Evolutionary conservation across 2,329 filamentous ascomycete species (phyloP), one percentile per base, ranked within the genome.

Genomic region (Xylariaceae sp.): DNA sequence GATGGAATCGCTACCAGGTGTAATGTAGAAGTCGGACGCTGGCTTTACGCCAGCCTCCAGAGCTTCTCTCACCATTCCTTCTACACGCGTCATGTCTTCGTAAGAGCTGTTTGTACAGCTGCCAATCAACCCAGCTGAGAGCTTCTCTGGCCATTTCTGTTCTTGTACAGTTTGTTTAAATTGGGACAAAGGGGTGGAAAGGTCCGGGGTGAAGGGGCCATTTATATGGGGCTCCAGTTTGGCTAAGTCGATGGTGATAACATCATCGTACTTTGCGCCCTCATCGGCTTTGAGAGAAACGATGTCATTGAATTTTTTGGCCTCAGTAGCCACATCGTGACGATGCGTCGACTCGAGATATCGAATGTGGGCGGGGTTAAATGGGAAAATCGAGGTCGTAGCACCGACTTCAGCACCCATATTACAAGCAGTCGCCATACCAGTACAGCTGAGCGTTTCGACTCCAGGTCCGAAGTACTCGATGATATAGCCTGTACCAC

Each of bases 81-180:
- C 93, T 13, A 92, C 90, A 56, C 93, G 87, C 34, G 92, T 95
- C 94, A 99, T 99, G 69, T 99, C 94, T 73, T 97, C 88, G 71
- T 97, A 99, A 2, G 94, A 97, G 71, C 90, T 96, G 80, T 99
- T 99, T 46, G 94, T 99, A 79, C 94, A 99, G 75, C 91, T 96
- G 55, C 94, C 94, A 67, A 99, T 99, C 49, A 99, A 81, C 47
- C 92, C 92, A 22, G 94, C 93, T 12, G 91, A 94, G 56, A 99
- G 87, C 57, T 87, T 90, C 67, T 89, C 83, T 2, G 94, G 94
- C 94, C 94, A 99, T 46, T 88, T 77, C 71, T 97, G 90, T 63
- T 87, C 80, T 71, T 88, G 80, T 18, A 97, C 90, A 2, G 88
- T 86, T 53, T 89, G 81, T 67, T 91, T 90, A 76, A 99, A 99